Evolutionary conservation across 169 alveolate species (phyloP).

Genomic region (Plasmodium gaboni): DNA sequence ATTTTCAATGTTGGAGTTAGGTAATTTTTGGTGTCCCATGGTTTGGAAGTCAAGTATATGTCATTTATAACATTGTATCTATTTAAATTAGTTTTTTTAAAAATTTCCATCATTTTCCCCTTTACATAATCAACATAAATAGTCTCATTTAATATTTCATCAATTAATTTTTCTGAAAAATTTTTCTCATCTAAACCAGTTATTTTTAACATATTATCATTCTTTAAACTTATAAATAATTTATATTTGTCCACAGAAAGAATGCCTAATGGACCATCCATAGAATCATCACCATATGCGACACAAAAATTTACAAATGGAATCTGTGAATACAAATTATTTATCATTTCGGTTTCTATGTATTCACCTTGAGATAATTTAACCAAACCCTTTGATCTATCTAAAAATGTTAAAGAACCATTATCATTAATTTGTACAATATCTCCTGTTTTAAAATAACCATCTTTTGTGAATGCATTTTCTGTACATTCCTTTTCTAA

Average conservation of each 20-base stretch:
- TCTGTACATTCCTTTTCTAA: conserved; percentile 89
- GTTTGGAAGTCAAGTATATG: conserved; percentile 20
- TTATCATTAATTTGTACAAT: conserved; percentile 89
- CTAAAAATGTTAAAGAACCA: conserved; percentile 93
- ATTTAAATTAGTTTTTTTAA: conserved; percentile 28
- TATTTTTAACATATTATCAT: conserved; percentile 12
- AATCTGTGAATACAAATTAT: conserved; percentile 26
- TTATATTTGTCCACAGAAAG: conserved; percentile 19
- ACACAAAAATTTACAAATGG: conserved; percentile 42
- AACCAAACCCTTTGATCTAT: conserved; percentile 94
- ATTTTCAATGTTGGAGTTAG: conserved; percentile 55
- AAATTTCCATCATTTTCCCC: conserved; percentile 28
- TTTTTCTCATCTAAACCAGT: not conserved
- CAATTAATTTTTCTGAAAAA: conserved; percentile 2
- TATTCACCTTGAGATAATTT: conserved; percentile 97
- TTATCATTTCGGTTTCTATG: conserved; percentile 80
- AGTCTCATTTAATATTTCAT: not conserved
- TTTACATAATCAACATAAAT: conserved; percentile 30
- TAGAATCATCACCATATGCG: conserved; percentile 63
- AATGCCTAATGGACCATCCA: conserved; percentile 64
- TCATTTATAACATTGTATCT: conserved; percentile 24
- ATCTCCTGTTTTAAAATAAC: conserved; percentile 95
- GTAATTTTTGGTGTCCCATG: conserved; percentile 47
- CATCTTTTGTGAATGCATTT: conserved; percentile 89
- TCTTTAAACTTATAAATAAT: not conserved